Percentiles rank a stretch among this genome's conserved stretches.
These are phyloP conservation scores for Epithele typhae DNA, from an alignment of 768 basidiomycete species.

Conservation along the genomic window DNA sequence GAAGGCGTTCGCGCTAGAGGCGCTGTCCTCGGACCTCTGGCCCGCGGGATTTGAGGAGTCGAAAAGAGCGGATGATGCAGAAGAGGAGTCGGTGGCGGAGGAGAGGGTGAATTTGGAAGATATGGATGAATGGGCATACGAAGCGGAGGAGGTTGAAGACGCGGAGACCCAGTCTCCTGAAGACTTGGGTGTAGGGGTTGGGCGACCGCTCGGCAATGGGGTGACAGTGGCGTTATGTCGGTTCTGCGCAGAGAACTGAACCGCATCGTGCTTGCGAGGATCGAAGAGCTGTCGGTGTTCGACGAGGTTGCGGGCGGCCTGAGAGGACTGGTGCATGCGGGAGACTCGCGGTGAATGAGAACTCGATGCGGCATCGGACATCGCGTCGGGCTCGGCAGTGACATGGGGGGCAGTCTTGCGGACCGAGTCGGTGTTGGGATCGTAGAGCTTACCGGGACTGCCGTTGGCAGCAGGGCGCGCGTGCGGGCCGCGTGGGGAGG, in stretches of 20 bases:
- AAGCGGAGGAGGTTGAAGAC: constrained; percentile 61
- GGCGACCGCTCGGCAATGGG: constrained; percentile 23
- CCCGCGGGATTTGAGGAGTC: constrained; percentile 53
- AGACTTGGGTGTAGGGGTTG: constrained; percentile 51
- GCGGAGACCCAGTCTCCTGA: constrained; percentile 72
- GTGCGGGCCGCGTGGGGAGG: constrained; percentile 35
- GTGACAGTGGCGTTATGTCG: not conserved
- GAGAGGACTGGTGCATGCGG: constrained; percentile 21
- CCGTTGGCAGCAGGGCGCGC: constrained; percentile 22
- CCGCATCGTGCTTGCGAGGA: constrained; percentile 86
- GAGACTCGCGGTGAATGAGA: constrained; percentile 39
- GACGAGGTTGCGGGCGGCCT: constrained; percentile 29
- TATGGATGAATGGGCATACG: constrained; percentile 59
- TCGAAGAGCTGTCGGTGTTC: constrained; percentile 69
- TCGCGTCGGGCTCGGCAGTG: constrained; percentile 58
- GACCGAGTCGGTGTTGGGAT: constrained; percentile 67
- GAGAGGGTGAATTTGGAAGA: constrained; percentile 73
- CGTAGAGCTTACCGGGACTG: constrained; percentile 52
- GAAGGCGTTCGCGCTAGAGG: constrained; percentile 56
- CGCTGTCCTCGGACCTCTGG: constrained; percentile 35
- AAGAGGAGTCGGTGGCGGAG: constrained; percentile 68
- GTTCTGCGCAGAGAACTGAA: constrained; percentile 69
- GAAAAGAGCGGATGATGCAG: constrained; percentile 66
- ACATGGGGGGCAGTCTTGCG: constrained; percentile 46
- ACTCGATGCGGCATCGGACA: constrained; percentile 53